These are phyloP conservation scores for Xylaria telfairii DNA, from an alignment of 495 filamentous ascomycete species.

Conservation along the genomic window DNA sequence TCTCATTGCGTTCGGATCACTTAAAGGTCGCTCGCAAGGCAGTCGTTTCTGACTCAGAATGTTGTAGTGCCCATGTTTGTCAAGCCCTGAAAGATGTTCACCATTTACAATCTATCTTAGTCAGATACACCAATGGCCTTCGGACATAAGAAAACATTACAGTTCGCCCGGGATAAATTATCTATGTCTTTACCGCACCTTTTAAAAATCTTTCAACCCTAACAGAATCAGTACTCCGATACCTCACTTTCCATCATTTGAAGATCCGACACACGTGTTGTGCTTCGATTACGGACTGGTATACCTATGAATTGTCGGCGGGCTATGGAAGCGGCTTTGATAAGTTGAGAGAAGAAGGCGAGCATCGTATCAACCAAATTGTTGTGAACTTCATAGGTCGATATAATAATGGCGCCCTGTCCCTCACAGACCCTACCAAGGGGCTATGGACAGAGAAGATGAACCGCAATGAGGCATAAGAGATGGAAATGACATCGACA, in stretches of 20 bases:
- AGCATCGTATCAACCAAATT: not conserved
- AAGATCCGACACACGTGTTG: slow-evolving; percentile 6
- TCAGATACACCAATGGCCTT: too few relatives aligned
- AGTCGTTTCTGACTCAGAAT: not conserved
- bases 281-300: not conserved
- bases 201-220: not conserved
- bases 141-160: too few relatives aligned
- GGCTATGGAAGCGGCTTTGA: slow-evolving; percentile 10
- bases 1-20: not conserved
- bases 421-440: not conserved
- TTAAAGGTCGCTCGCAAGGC: not conserved
- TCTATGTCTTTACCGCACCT: not conserved
- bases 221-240: not conserved
- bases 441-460: not conserved
- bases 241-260: not conserved
- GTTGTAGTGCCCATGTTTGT: not conserved
- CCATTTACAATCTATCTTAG: not conserved
- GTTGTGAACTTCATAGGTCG: not conserved
- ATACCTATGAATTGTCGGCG: not conserved
- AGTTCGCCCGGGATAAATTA: too few relatives aligned
- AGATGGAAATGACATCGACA: not conserved
- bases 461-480: not conserved
- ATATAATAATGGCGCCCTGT: not conserved
- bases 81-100: not conserved
- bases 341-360: slow-evolving; percentile 8